phyloP scores from a whole-genome alignment of 208 protist genomes.

The Leishmania turanica region DNA sequence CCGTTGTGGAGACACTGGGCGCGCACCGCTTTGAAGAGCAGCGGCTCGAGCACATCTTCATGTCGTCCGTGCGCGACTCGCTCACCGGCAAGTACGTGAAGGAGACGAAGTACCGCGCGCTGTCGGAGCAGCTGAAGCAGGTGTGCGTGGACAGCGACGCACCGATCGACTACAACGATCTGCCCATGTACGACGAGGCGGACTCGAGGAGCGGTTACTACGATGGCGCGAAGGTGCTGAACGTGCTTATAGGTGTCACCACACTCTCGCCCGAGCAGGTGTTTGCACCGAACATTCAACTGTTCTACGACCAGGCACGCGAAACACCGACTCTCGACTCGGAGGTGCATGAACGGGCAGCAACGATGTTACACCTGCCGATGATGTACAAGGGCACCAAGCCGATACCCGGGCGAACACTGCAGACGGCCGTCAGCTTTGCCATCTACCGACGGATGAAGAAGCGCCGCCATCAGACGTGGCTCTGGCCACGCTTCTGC shows the following conservation, averaged over 20 bases:
- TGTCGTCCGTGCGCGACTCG: conserved; percentile 26
- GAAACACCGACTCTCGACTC: conserved; percentile 6
- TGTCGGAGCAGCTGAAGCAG: conserved; percentile 35
- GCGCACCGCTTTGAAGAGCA: conserved; percentile 8
- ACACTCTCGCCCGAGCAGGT: conserved; percentile 54
- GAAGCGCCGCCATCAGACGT: conserved; percentile 16
- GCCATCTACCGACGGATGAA: conserved; percentile 22
- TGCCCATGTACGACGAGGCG: conserved; percentile 44
- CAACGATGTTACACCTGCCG: conserved; percentile 70
- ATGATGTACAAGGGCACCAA: conserved; percentile 42
- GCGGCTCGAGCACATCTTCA: conserved; percentile 40
- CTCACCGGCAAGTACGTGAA: conserved; percentile 34
- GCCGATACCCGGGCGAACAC: conserved; percentile 34
- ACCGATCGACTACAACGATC: conserved; percentile 49
- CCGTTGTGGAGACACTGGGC: conserved; percentile 55
- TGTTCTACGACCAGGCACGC: conserved; percentile 34
- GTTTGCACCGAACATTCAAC: conserved; percentile 20
- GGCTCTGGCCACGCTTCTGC: conserved; percentile 67
- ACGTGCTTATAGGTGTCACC: conserved; percentile 63
- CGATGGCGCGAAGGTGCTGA: conserved; percentile 42
- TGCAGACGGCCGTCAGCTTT: conserved; percentile 74
- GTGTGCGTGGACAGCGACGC: conserved; percentile 27
- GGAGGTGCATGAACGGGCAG: conserved; percentile 25
- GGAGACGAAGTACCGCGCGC: conserved; percentile 12
- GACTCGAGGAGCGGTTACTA: conserved; percentile 40